Conservation (phyloP, 805 yeast species). For the Candida ficus region DNA sequence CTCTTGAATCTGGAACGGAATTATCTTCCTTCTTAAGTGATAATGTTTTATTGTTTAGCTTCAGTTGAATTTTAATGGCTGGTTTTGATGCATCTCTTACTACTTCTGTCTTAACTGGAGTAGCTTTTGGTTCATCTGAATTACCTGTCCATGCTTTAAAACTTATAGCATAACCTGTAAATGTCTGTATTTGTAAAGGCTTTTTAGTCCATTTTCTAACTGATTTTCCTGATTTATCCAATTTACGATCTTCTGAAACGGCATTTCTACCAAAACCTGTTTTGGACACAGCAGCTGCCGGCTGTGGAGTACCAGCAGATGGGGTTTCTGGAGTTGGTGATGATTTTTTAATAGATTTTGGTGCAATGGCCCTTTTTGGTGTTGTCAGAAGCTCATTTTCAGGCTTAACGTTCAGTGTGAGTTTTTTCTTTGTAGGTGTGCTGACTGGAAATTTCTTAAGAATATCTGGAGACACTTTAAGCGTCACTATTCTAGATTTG, state of each 20-base stretch:
- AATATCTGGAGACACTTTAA: conserved; percentile 13
- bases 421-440: conserved; percentile 4
- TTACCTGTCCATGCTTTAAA: conserved; percentile 37
- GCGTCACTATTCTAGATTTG: conserved; percentile 14
- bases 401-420: neutral
- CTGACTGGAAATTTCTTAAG: conserved; percentile 9
- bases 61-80: conserved; percentile 17
- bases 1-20: conserved; percentile 15
- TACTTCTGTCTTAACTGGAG: conserved; percentile 1
- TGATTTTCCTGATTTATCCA: conserved; percentile 39
- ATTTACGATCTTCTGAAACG: conserved; percentile 13
- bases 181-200: conserved; percentile 35
- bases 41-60: conserved; percentile 18
- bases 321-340: conserved; percentile 14
- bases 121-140: neutral
- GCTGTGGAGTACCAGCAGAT: conserved; percentile 9
- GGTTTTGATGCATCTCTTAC: neutral
- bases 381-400: conserved; percentile 2
- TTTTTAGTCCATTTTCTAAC: conserved; percentile 40
- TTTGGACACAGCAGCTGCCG: conserved; percentile 9
- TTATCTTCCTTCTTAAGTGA: conserved; percentile 1
- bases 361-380: conserved; percentile 2
- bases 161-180: conserved; percentile 38
- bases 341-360: conserved; percentile 2
- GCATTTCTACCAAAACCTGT: conserved; percentile 11